Evolutionary conservation across 169 alveolate species (phyloP), one percentile per base, ranked within the genome.

Genomic region (Eimeria necatrix): DNA sequence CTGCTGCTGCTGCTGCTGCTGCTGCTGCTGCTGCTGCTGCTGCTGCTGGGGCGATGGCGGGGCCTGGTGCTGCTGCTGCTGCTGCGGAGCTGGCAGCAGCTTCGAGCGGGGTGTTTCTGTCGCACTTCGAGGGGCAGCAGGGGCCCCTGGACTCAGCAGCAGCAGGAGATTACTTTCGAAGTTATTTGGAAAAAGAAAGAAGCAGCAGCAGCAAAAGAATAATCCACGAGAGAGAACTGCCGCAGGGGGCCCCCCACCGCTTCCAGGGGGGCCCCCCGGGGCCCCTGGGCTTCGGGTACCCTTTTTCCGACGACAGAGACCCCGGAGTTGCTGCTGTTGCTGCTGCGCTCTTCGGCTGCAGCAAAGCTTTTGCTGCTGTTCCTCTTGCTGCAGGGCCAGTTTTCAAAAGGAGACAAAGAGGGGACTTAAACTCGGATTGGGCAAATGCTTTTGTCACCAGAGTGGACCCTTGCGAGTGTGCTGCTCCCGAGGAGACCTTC

Each of bases 401-500:
- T 46, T 97, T 97, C 24, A 96, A 96, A 70, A 73, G 98, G 60
- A 95, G 98, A 52, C 89, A 98, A 64, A 93, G 88, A 68, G 98
- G 98, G 26, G 98, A 97, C 85, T 88, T 95, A 4, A 88, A 68
- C 24, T 89, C 96, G 32, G 98, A 97, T 76, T 97, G 98, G 98
- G 95, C 97, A 20, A 97, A 97, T 74, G 98, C 98, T 46, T 97
- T 97, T 78, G 94, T 91, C 7, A 94, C 97, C 16, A 81, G 97
- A 52, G 94, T 95, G 20, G 97, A 96, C 73, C 96, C 96, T 5
- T 96, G 96, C 56, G 96, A 94, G 24, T 96, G 97, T 46, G 56
- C 64, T 12, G 90, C 49, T n/a, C 95, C 95, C 18, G 96, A 95
- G 59, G 97, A 96, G 26, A 88, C 91, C 32, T 94, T 76, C 61